Conservation (phyloP, 306 rosid genomes). For the Cajanus cajan region DNA sequence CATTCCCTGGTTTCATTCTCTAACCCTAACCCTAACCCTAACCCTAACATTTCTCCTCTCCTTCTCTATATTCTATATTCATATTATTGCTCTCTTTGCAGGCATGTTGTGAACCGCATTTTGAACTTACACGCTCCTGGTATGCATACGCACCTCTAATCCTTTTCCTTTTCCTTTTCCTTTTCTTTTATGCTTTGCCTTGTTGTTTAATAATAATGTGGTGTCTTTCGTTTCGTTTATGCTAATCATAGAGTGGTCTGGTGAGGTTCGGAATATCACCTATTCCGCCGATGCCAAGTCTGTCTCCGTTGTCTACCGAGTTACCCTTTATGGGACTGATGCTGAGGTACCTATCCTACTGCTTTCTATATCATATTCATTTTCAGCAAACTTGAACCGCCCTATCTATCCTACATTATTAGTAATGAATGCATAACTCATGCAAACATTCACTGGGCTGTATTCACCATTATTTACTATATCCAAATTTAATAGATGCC, state of each 20-base stretch:
- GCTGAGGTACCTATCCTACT: constrained; percentile 53
- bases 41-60: background rate
- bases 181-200: background rate
- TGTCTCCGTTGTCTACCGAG: constrained; percentile 80
- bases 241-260: constrained; percentile 77
- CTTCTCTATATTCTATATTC: too few relatives aligned
- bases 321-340: constrained; percentile 86
- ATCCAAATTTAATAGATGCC: too few relatives aligned
- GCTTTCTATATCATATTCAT: background rate
- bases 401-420: too few relatives aligned
- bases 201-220: background rate
- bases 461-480: too few relatives aligned
- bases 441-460: too few relatives aligned
- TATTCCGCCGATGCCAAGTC: constrained; percentile 68
- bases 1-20: constrained; percentile 53
- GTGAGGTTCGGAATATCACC: constrained; percentile 66
- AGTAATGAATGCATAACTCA: too few relatives aligned
- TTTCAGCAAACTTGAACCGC: too few relatives aligned
- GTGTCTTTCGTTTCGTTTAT: background rate
- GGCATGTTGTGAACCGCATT: constrained; percentile 77
- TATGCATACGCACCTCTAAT: background rate
- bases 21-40: background rate
- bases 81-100: background rate
- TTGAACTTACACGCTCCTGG: constrained; percentile 86
- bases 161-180: background rate